Base-by-base conservation (phyloP, 2,329 filamentous ascomycete species). In the Monilinia aucupariae region DNA sequence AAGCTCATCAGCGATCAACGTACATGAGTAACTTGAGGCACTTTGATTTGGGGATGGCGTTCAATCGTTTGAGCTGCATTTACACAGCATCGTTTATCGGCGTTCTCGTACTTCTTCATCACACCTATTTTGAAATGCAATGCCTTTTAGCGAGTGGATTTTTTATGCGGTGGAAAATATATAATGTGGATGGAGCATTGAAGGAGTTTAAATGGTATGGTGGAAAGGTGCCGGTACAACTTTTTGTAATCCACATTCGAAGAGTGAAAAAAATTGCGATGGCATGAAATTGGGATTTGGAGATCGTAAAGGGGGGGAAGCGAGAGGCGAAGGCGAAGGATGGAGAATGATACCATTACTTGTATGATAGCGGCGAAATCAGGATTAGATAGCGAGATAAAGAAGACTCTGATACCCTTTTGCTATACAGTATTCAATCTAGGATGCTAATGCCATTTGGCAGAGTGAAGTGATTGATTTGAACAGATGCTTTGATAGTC, bases 381-480 rank as follows among this genome's bases (percentile, higher is more conserved):
- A 61, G 50, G 50, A 61, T 55, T 62, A 49, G 22, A 58, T 62
- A 27, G 39, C 30, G 30, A 30, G 22, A 27, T 25, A 13, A 58
- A 32, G 59, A 52, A 59, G 61, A 62, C 37, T 62, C 52, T 62
- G 61, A 62, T 62, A 62, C 61, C 61, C 61, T 59, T 30, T 59
- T 51, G 37, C 22, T 59, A 37, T 30, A n/a, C n/a, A n/a, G n/a
- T 37, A 39, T 37, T 37, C 45, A 59, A 20, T 20, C 4, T 7
- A 6, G 27, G n/a, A 47, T 37, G 45, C n/a, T 4, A 15, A 25
- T 13, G 13, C 12, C 45, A 17, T 10, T 20, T 27, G 12, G 13
- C 30, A 27, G 12, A 22, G 17, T 39, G 13, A 51, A 27, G n/a
- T 59, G 6, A 9, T 37, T 9, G 17, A 10, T 45, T n/a, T n/a